These are phyloP conservation scores for Leccinum holopus DNA, from an alignment of 1,284 basidiomycete genomes.

Conservation along the genomic window DNA sequence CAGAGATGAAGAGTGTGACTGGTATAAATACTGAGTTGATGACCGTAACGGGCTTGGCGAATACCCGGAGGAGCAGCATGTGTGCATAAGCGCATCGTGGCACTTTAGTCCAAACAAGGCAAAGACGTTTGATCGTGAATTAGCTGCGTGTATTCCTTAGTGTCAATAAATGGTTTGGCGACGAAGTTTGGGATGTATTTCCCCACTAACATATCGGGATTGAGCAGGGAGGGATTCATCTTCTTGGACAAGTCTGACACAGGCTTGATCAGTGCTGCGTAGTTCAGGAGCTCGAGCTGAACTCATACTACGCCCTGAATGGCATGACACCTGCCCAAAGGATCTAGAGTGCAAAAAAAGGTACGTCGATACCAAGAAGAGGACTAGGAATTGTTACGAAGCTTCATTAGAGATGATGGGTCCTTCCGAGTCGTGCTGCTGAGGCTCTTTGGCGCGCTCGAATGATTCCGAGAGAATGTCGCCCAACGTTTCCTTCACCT, in stretches of 20 bases:
- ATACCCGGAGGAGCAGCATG: conserved; percentile 73
- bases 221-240: conserved; percentile 87
- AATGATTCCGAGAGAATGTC: conserved; percentile 89
- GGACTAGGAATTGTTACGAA: conserved; percentile 84
- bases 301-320: conserved; percentile 80
- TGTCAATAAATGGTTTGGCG: conserved; percentile 91
- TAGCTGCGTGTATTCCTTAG: conserved; percentile 88
- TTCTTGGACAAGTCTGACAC: conserved; percentile 93
- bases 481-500: conserved; percentile 88
- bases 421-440: conserved; percentile 71
- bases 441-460: conserved; percentile 72
- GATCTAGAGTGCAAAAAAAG: conserved; percentile 87
- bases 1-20: conserved; percentile 75
- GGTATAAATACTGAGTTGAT: conserved; percentile 81
- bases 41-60: conserved; percentile 80
- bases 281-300: conserved; percentile 8
- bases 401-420: conserved; percentile 94
- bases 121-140: conserved; percentile 96
- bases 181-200: conserved; percentile 98
- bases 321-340: conserved; percentile 99
- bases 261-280: conserved; percentile 21
- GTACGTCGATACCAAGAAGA: conserved; percentile 96
- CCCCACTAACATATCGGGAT: conserved; percentile 88
- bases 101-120: conserved; percentile 87
- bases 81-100: conserved; percentile 69